A percentile compares a stretch with the other conserved stretches of the same genome.
Conservation (phyloP, 2,329 filamentous ascomycete genomes). For the Fusarium cicatricum region DNA sequence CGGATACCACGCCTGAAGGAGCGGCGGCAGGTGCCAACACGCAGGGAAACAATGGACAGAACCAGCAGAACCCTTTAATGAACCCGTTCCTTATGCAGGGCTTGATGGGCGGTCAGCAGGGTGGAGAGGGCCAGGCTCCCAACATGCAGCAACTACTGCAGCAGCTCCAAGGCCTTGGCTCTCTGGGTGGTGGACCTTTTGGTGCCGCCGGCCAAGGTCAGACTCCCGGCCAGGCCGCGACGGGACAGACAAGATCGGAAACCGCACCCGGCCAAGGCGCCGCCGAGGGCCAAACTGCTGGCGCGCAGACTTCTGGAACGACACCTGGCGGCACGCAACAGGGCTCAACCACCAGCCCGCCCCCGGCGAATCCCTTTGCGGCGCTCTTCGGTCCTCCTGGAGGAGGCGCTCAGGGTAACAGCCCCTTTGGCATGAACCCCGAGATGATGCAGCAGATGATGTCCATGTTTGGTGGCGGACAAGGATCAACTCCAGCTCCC, state of each 20-base stretch:
- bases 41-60: slow-evolving; percentile 43
- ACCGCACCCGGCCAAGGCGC: slow-evolving; percentile 40
- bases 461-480: slow-evolving; percentile 55
- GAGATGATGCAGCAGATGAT: slow-evolving; percentile 65
- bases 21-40: slow-evolving; percentile 44
- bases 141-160: slow-evolving; percentile 36
- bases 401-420: slow-evolving; percentile 45
- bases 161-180: slow-evolving; percentile 41
- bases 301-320: slow-evolving; percentile 34
- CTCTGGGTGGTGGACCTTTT: slow-evolving; percentile 48
- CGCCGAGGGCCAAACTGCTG: slow-evolving; percentile 36
- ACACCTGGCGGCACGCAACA: slow-evolving; percentile 27
- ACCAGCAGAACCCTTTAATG: slow-evolving; percentile 55
- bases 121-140: slow-evolving; percentile 16
- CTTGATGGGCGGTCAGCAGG: slow-evolving; percentile 30
- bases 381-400: slow-evolving; percentile 61
- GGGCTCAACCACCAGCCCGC: slow-evolving; percentile 46
- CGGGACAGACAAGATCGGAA: slow-evolving; percentile 41
- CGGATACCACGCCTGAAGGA: slow-evolving; percentile 79
- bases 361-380: slow-evolving; percentile 72
- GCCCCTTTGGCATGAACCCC: slow-evolving; percentile 59
- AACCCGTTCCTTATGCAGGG: slow-evolving; percentile 45
- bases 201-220: slow-evolving; percentile 36
- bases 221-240: slow-evolving; percentile 40
- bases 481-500: slow-evolving; percentile 60